Base-by-base conservation (phyloP, 257 asterid genomes). In the Datura wrightii region DNA sequence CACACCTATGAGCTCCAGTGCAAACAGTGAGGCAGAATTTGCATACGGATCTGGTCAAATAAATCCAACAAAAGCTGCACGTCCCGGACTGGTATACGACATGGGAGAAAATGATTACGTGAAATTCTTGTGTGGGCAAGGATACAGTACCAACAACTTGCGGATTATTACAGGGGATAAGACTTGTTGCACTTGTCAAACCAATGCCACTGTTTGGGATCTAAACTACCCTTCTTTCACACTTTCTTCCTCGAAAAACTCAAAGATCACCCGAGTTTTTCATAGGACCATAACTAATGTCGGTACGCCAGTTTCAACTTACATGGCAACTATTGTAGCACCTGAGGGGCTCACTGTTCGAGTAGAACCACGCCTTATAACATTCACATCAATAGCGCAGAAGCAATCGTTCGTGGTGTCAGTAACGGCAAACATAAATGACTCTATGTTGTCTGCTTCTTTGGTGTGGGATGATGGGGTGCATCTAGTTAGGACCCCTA, bases 11-110 rank as follows among this genome's bases (percentile, higher is more conserved):
- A 89, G 88, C 42, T 67, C 74, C 14, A 10, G 8, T 36, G 69
- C 79, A 36, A 94, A 92, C 82, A 44, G 50, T 0, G 97, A 92
- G 14, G 93, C 87, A 0, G 96, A 94, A 55, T 92, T 93, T 70
- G 94, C 98, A 5, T 94, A 91, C 24, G 96, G 96, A 0, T 90
- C 97, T 1, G 97, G 97, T 79, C 98, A 94, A 62, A 91, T 94
- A 52, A 63, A 94, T 87, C 98, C 98, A 1, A 2, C 86, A 24
- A 89, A 87, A 83, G 98, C 95, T 1, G 84, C 82, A 46, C 60
- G 69, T 16, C 98, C 98, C 3, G 96, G 98, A 18, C 62, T 93
- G 56, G 87, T 93, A 16, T 94, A 93, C 71, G 95, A 94, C 88
- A 74, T 88, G 36, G 85, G 69, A 13, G 93, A 86, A 83, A 83